Percentiles rank a stretch among this genome's conserved stretches.
Conservation (phyloP, 768 basidiomycete species). For the Auriscalpium microsporum region DNA sequence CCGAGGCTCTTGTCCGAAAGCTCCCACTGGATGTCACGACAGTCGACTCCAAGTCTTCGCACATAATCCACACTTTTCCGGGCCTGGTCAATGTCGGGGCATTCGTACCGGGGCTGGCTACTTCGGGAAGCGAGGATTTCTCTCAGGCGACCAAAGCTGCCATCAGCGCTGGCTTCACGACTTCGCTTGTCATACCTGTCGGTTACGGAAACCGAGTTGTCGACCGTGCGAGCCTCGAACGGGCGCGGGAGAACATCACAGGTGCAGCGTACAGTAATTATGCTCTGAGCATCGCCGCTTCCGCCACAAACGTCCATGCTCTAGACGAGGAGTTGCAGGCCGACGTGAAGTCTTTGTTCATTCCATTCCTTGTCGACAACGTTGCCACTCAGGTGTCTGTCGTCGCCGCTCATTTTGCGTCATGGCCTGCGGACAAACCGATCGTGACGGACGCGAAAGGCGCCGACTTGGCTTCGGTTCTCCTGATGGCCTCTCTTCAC, state of each 20-base stretch:
- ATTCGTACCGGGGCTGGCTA: slow-evolving; percentile 69
- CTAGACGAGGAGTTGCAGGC: slow-evolving; percentile 70
- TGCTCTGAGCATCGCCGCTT: slow-evolving; percentile 72
- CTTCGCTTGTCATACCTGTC: slow-evolving; percentile 67
- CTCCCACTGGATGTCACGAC: slow-evolving; percentile 85
- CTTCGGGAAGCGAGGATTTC: slow-evolving; percentile 49
- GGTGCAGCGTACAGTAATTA: slow-evolving; percentile 80
- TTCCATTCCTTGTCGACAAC: slow-evolving; percentile 56
- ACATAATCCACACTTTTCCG: slow-evolving; percentile 83
- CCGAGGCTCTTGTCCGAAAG: slow-evolving; percentile 85
- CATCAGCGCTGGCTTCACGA: slow-evolving; percentile 85
- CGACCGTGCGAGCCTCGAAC: slow-evolving; percentile 59
- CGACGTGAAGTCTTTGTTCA: slow-evolving; percentile 79
- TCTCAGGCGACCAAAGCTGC: slow-evolving; percentile 69
- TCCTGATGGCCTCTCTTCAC: slow-evolving; percentile 90
- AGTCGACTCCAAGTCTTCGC: slow-evolving; percentile 91
- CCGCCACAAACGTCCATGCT: slow-evolving; percentile 49
- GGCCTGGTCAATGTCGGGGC: slow-evolving; percentile 85
- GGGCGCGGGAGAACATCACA: slow-evolving; percentile 54
- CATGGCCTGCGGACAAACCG: slow-evolving; percentile 88
- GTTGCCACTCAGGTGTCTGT: slow-evolving; percentile 53
- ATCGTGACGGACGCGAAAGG: slow-evolving; percentile 91
- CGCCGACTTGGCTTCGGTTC: slow-evolving; percentile 85
- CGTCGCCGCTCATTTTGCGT: slow-evolving; percentile 79
- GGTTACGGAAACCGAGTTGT: slow-evolving; percentile 55